phyloP scores from a whole-genome alignment of 768 basidiomycete species.

The Pulveroboletus sp. region DNA sequence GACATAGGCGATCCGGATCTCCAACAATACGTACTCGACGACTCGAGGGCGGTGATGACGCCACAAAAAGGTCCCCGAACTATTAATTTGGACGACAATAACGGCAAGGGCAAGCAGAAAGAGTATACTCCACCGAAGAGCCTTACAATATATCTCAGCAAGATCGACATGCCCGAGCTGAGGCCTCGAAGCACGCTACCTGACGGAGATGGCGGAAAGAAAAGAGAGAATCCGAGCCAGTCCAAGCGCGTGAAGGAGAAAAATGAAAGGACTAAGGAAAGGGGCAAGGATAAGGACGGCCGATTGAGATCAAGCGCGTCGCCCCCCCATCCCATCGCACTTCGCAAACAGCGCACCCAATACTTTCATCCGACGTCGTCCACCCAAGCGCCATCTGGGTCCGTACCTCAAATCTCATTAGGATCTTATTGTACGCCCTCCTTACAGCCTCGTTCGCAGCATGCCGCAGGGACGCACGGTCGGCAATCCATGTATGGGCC shows the following conservation, averaged over 20 bases:
- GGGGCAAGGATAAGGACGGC: slow-evolving; percentile 11
- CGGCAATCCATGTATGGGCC: slow-evolving; percentile 21
- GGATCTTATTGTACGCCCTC: not conserved
- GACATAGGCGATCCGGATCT: slow-evolving; percentile 53
- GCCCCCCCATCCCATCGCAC: slow-evolving; percentile 7
- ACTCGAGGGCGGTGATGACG: slow-evolving; percentile 35
- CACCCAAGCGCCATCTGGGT: slow-evolving; percentile 30
- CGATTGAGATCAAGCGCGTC: not conserved
- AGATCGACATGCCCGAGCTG: slow-evolving; percentile 84
- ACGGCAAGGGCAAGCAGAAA: slow-evolving; percentile 39
- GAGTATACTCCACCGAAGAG: slow-evolving; percentile 63
- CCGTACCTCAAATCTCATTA: not conserved
- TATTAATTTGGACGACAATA: slow-evolving; percentile 57
- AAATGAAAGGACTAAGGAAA: slow-evolving; percentile 40
- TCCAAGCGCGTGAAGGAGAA: slow-evolving; percentile 26
- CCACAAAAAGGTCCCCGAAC: slow-evolving; percentile 52
- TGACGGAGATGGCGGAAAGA: slow-evolving; percentile 4
- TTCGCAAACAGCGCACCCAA: slow-evolving; percentile 21
- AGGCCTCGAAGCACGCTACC: slow-evolving; percentile 17
- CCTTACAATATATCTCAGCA: slow-evolving; percentile 73
- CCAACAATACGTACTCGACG: slow-evolving; percentile 74
- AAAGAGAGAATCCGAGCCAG: slow-evolving; percentile 5
- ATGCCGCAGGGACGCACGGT: not conserved
- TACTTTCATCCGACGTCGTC: slow-evolving; percentile 18
- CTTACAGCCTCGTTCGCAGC: slow-evolving; percentile 4